A percentile compares a stretch with the other conserved stretches of the same genome.
phyloP scores from a whole-genome alignment of 495 filamentous ascomycete genomes.

The Podospora bellae-mahoneyi region DNA sequence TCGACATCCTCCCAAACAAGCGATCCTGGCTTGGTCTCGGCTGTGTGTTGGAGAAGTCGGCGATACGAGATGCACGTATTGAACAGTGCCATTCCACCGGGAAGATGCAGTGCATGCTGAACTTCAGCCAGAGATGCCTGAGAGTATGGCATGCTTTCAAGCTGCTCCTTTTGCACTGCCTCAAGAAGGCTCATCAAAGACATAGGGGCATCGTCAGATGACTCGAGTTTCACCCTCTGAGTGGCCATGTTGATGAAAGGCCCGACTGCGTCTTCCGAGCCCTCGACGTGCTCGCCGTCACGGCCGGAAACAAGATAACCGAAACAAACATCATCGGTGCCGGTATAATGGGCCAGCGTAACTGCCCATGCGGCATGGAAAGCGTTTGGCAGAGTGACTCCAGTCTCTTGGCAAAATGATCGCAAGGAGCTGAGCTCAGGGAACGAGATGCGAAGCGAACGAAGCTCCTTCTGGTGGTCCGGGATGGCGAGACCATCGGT shows the following conservation, averaged over 20 bases:
- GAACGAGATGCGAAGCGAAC: constrained; percentile 17
- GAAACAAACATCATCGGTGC: constrained; percentile 42
- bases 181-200: constrained; percentile 21
- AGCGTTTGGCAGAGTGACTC: constrained; percentile 29
- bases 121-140: constrained; percentile 43
- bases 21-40: neutral
- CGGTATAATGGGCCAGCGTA: constrained; percentile 39
- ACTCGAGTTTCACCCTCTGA: constrained; percentile 34
- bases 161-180: constrained; percentile 33
- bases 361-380: constrained; percentile 44
- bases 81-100: constrained; percentile 32
- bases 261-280: constrained; percentile 46
- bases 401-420: constrained; percentile 16
- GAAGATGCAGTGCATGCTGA: constrained; percentile 35
- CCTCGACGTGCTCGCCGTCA: constrained; percentile 39
- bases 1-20: constrained; percentile 20
- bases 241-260: constrained; percentile 59
- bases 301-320: constrained; percentile 45
- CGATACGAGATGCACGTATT: constrained; percentile 35
- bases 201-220: neutral
- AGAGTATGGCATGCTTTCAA: constrained; percentile 37
- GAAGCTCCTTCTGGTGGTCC: constrained; percentile 12
- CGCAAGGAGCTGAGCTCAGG: constrained; percentile 16
- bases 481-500: constrained; percentile 14
- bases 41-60: constrained; percentile 4